phyloP scores from a whole-genome alignment of 2,329 filamentous ascomycete species.

The Aspergillus unguis region DNA sequence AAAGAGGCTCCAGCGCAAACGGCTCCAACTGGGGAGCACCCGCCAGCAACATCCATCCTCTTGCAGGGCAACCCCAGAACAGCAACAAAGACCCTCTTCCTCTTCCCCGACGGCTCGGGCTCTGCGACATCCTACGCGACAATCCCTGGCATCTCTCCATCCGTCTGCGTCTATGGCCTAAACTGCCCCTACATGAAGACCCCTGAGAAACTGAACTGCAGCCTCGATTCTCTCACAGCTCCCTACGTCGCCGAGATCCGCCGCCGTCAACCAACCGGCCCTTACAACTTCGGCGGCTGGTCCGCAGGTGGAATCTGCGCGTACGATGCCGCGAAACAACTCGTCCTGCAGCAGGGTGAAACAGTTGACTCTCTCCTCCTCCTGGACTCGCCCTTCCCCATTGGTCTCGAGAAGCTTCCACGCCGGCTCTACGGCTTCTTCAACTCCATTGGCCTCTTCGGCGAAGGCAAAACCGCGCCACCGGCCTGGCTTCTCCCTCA shows the following conservation, averaged over 20 bases:
- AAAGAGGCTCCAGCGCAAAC: constrained; percentile 16
- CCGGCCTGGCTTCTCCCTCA: constrained; percentile 52
- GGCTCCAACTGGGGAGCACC: constrained; percentile 23
- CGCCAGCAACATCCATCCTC: constrained; percentile 42
- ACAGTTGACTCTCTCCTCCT: constrained; percentile 60
- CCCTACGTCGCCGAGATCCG: constrained; percentile 46
- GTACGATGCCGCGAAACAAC: constrained; percentile 62
- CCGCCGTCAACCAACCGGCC: constrained; percentile 48
- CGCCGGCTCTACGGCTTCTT: constrained; percentile 50
- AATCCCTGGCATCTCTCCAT: constrained; percentile 40
- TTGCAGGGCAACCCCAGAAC: constrained; percentile 44
- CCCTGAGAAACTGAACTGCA: constrained; percentile 35
- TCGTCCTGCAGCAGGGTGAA: constrained; percentile 54
- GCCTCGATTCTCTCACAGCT: constrained; percentile 35
- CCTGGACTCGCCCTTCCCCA: constrained; percentile 64
- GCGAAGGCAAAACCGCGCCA: constrained; percentile 41
- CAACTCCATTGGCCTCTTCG: constrained; percentile 47
- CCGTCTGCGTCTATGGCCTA: constrained; percentile 43
- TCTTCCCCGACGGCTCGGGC: constrained; percentile 47
- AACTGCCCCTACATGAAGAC: constrained; percentile 46
- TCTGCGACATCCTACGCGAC: constrained; percentile 47
- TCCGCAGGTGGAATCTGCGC: constrained; percentile 73
- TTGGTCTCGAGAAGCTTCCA: constrained; percentile 67
- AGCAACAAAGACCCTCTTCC: constrained; percentile 40
- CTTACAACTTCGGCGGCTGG: constrained; percentile 69